Evolutionary conservation across 306 rosid species (phyloP), one percentile per base, ranked within the genome.

Genomic region (Heteromeles arbutifolia): DNA sequence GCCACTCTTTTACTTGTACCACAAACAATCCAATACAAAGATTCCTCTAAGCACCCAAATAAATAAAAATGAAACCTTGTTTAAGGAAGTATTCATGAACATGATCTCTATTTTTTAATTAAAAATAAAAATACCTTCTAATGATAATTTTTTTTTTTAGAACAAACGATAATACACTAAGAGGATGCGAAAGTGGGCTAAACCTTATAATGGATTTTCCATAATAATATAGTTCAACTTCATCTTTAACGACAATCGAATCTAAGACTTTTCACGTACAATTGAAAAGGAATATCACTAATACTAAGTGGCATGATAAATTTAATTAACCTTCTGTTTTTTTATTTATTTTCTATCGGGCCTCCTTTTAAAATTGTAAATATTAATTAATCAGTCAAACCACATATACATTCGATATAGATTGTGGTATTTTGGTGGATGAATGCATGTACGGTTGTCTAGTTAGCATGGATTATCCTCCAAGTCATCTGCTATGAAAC

Each of bases 161-260:
- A 37, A 37, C 41, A 37, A 37, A 37, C 2, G 9, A 37, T 37
- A 1, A 10, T 6, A 37, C 10, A 37, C 9, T 37, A 37, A 6
- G 8, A 0, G 10, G 10, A 2, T 37, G 10, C 8, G 0, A 2
- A 10, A 37, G 41, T 7, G 2, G 0, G 6, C 41, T 7, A 8
- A 37, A 37, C 41, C 0, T 37, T 37, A 37, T 2, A 37, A 37
- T 37, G 9, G 9, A 1, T 0, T 37, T 37, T 9, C 0, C 2
- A 37, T 37, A 37, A 37, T 37, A 37, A 37, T 37, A 37, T 37
- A 37, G 41, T 37, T 37, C 2, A 37, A 37, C 2, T 37, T 37
- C 1, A 0, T 7, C 2, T 37, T 37, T 37, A 0, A 0, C 1
- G 9, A 37, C 10, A 37, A 37, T 37, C 2, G 2, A 37, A 37